phyloP scores from a whole-genome alignment of 768 basidiomycete species.

The Cyathus striatus region DNA sequence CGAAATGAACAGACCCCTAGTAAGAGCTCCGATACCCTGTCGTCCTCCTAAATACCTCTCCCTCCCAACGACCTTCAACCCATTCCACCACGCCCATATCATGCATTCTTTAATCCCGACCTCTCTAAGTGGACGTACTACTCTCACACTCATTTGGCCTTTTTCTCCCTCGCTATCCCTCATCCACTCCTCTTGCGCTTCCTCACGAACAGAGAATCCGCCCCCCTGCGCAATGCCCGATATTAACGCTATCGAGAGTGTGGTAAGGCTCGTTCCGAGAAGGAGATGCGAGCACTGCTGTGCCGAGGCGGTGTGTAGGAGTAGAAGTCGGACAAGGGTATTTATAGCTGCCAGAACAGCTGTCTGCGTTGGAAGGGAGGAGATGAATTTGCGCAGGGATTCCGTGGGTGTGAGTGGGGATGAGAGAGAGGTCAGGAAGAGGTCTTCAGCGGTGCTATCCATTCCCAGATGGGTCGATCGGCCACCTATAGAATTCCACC shows the following conservation, averaged over 20 bases:
- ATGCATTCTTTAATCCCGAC: slow-evolving; percentile 77
- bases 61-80: slow-evolving; percentile 37
- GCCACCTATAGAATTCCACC: slow-evolving; percentile 55
- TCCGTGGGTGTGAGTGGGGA: slow-evolving; percentile 14
- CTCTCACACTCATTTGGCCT: slow-evolving; percentile 28
- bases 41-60: slow-evolving; percentile 29
- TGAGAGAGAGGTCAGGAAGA: neutral
- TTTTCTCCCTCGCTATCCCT: slow-evolving; percentile 2
- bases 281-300: slow-evolving; percentile 68
- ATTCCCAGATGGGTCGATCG: slow-evolving; percentile 27
- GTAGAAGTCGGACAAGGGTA: slow-evolving; percentile 59
- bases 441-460: slow-evolving; percentile 52
- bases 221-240: slow-evolving; percentile 73
- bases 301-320: slow-evolving; percentile 59
- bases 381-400: slow-evolving; percentile 47
- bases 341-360: slow-evolving; percentile 57
- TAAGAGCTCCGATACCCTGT: slow-evolving; percentile 60
- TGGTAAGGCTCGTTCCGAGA: slow-evolving; percentile 76
- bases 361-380: slow-evolving; percentile 70
- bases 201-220: slow-evolving; percentile 65
- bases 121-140: slow-evolving; percentile 68
- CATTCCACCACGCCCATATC: slow-evolving; percentile 73
- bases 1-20: slow-evolving; percentile 49
- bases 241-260: slow-evolving; percentile 69
- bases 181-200: slow-evolving; percentile 71